Evolutionary conservation across 345 rosid species (phyloP).

Genomic region (Microcos paniculata): DNA sequence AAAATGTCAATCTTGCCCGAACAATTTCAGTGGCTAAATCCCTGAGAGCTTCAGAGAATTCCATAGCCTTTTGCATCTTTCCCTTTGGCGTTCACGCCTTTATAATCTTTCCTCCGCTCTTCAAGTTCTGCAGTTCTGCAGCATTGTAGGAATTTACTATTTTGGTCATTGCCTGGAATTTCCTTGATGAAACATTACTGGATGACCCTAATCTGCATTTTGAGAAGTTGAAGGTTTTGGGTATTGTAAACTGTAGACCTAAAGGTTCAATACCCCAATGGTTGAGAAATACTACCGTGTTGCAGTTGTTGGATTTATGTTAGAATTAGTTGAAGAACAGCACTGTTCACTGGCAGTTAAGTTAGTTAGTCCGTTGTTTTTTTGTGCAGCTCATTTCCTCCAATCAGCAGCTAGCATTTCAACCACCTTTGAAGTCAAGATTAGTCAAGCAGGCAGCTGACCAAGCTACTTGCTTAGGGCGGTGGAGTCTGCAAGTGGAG

Average conservation of each 20-base stretch:
- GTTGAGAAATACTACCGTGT: conserved; percentile 36
- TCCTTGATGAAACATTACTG: neutral
- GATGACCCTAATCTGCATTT: neutral
- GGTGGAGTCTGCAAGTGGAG: too few species aligned
- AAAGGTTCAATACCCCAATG: conserved; percentile 44
- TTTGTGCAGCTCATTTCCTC: too few species aligned
- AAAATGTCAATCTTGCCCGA: neutral
- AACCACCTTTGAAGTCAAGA: too few species aligned
- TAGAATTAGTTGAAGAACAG: too few species aligned
- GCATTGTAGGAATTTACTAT: neutral
- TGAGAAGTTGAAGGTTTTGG: neutral
- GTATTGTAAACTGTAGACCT: neutral
- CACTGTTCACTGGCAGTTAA: too few species aligned
- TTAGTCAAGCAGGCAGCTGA: too few species aligned
- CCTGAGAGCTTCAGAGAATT: conserved; percentile 14
- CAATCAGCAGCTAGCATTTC: too few species aligned
- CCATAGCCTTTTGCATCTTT: conserved; percentile 3
- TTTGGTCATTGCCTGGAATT: neutral
- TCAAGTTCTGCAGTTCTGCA: conserved; percentile 1
- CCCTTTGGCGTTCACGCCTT: neutral
- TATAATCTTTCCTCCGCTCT: neutral
- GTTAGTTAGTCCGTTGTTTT: too few species aligned
- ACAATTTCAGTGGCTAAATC: conserved; percentile 10
- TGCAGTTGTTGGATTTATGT: conserved; percentile 76
- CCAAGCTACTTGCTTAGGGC: too few species aligned